Conservation (phyloP, 176 grass and related monocot genomes). For the Eleusine coracana region DNA sequence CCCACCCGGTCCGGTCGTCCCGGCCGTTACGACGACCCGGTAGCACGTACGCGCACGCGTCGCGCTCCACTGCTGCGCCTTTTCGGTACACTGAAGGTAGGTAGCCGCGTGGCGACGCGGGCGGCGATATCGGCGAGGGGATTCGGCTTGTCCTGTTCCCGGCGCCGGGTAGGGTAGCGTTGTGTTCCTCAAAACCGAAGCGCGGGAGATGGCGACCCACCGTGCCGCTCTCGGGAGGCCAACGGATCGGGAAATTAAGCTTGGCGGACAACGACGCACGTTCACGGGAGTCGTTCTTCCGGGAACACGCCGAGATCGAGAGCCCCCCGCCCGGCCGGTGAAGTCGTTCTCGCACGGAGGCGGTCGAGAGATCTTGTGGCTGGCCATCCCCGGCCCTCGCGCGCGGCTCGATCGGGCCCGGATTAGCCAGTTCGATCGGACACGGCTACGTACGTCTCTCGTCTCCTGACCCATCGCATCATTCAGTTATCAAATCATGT, state of each 20-base stretch:
- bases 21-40: neutral
- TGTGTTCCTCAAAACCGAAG: slow-evolving; percentile 15
- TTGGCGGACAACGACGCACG: slow-evolving; percentile 16
- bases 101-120: slow-evolving; percentile 34
- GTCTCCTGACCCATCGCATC: neutral
- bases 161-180: slow-evolving; percentile 3
- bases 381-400: neutral
- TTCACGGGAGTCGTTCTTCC: neutral
- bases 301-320: no score
- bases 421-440: neutral
- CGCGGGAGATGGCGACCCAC: slow-evolving; percentile 35
- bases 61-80: neutral
- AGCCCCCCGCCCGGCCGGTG: neutral
- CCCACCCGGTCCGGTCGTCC: neutral
- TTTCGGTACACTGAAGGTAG: neutral
- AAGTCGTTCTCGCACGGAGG: neutral
- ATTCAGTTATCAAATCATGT: slow-evolving; percentile 10
- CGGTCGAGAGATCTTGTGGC: neutral
- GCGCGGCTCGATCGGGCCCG: no score
- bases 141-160: slow-evolving; percentile 45
- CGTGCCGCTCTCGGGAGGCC: slow-evolving; percentile 1
- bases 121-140: slow-evolving; percentile 39
- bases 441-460: neutral
- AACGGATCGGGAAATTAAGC: slow-evolving; percentile 18
- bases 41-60: neutral